Evolutionary conservation across 1,284 basidiomycete species (phyloP), one percentile per base, ranked within the genome.

Genomic region (Volvariella volvacea): DNA sequence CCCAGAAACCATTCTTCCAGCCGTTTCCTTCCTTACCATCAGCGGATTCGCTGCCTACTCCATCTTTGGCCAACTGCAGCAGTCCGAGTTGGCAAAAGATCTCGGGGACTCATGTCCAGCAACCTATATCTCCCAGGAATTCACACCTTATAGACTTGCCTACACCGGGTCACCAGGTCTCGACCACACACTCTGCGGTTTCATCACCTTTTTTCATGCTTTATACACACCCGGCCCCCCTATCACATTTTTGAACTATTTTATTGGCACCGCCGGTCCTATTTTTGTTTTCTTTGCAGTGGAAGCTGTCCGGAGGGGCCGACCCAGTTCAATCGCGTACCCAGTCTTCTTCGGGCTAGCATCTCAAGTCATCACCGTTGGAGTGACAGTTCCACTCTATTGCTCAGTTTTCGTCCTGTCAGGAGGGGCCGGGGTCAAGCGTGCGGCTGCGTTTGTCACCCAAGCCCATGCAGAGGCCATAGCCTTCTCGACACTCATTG

Each of bases 131-230:
- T 45, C 47, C 2, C 50, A 47, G 6, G 46, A 51, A 20, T 31
- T 48, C 1, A 53, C 55, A 7, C 57, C 63, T 2, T 63, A 59
- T 45, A 60, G 55, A 14, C 48, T 67, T 8, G 31, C 48, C 2
- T 71, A 69, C 52, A 64, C 65, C 15, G 59, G 60, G 3, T 34
- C 57, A 1, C 33, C 46, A 15, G 31, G 45, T 3, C 21, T 65
- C 3, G 68, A 75, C 46, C 3, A 36, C 1, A 2, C 48, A 2
- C 49, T 76, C 14, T 75, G 73, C 41, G 41, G 53, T 17, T 43
- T 74, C 39, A 64, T 71, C 43, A 37, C 52, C 3, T 67, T 73
- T 52, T 74, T 73, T 47, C 61, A 68, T 8, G 49, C 55, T 4
- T 45, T 62, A 16, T 57, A 72, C 48, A 32, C 47, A 12, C 53